These are phyloP conservation scores for Sporothrix euskadiensis DNA, from an alignment of 2,329 filamentous ascomycete genomes.

Conservation along the genomic window DNA sequence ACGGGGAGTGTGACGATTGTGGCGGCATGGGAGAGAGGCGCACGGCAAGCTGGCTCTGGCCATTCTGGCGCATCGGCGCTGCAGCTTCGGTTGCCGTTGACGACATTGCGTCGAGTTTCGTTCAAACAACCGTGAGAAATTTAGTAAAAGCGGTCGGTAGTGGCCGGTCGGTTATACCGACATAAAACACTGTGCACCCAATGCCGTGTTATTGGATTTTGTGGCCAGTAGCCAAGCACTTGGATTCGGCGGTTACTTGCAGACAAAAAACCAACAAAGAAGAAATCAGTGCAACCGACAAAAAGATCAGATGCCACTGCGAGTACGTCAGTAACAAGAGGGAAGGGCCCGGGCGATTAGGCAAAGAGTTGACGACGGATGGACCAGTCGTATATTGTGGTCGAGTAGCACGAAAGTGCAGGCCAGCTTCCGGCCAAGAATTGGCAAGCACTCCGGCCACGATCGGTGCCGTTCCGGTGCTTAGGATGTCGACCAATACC, in stretches of 20 bases:
- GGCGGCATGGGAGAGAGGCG: constrained; percentile 32
- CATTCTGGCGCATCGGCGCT: constrained; percentile 32
- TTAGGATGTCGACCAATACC: not conserved
- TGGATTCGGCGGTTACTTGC: not conserved
- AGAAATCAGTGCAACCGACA: constrained; percentile 9
- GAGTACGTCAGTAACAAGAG: not conserved
- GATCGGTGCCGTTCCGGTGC: not conserved
- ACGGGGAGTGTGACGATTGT: constrained; percentile 20
- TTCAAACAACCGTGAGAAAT: not conserved
- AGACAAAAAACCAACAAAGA: not conserved
- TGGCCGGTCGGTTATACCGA: constrained; percentile 8
- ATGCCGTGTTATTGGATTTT: constrained; percentile 16
- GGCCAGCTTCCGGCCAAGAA: not conserved
- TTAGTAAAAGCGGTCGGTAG: not conserved
- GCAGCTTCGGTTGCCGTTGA: constrained; percentile 31
- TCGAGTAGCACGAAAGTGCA: constrained; percentile 4
- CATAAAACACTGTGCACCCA: constrained; percentile 17
- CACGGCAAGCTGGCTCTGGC: constrained; percentile 35
- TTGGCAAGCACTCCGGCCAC: not conserved
- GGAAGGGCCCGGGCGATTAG: not conserved
- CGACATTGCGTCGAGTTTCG: constrained; percentile 32
- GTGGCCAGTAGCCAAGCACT: not conserved
- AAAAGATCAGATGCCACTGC: constrained; percentile 8
- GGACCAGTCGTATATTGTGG: not conserved
- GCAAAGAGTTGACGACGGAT: not conserved